These are phyloP conservation scores for Penicillium roqueforti DNA, from an alignment of 495 filamentous ascomycete species.

Conservation along the genomic window DNA sequence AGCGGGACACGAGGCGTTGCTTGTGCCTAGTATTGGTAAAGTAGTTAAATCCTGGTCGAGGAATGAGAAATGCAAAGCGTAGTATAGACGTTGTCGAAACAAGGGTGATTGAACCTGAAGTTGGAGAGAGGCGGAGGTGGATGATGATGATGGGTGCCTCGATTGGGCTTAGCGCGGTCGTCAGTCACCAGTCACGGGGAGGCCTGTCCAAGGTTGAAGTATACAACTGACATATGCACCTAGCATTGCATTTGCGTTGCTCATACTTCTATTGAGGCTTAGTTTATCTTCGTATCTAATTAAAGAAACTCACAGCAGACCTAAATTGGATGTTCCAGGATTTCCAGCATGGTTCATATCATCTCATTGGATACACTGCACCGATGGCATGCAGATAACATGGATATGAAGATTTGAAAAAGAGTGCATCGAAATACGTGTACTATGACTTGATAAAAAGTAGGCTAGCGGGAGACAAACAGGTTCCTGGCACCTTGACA, in stretches of 20 bases:
- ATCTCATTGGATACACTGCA: neutral
- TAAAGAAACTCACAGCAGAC: neutral
- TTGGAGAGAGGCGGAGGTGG: constrained; percentile 27
- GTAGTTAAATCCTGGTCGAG: neutral
- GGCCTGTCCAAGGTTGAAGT: constrained; percentile 1
- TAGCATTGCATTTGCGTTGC: neutral
- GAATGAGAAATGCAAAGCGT: constrained; percentile 18
- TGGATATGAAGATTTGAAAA: neutral
- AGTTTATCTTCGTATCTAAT: neutral
- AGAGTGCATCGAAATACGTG: neutral
- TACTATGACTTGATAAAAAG: constrained; percentile 2
- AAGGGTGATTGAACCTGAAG: constrained; percentile 7
- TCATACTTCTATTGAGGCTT: neutral
- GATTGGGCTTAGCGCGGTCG: constrained; percentile 27
- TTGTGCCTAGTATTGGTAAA: neutral
- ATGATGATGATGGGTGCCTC: constrained; percentile 26
- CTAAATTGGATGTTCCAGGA: neutral
- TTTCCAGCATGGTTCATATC: neutral
- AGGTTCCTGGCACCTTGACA: constrained; percentile 9
- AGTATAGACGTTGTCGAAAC: constrained; percentile 15
- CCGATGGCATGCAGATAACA: constrained; percentile 5
- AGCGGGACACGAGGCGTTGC: neutral
- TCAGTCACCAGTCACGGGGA: constrained; percentile 41
- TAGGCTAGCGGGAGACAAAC: constrained; percentile 1
- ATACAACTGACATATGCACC: constrained; percentile 1